These are phyloP conservation scores for Pythium aristosporum DNA, from an alignment of 352 stramenopile genomes.

Conservation along the genomic window DNA sequence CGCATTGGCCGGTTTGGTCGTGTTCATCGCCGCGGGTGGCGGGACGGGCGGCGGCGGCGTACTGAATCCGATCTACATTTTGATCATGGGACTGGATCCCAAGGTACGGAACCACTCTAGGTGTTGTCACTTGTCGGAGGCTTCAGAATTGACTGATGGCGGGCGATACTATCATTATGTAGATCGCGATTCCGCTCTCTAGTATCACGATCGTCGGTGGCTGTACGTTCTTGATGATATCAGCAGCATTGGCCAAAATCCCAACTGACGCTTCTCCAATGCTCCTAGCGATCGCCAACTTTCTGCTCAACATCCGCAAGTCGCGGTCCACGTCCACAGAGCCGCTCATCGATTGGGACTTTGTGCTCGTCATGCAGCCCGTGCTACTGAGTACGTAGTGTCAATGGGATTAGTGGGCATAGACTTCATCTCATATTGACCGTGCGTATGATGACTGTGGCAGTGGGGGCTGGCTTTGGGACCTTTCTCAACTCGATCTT, in stretches of 20 bases:
- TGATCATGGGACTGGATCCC: slow-evolving; percentile 91
- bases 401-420: background rate
- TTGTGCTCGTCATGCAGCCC: slow-evolving; percentile 97
- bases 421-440: background rate
- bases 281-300: slow-evolving; percentile 87
- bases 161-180: background rate
- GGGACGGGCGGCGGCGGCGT: slow-evolving; percentile 93
- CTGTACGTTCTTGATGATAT: slow-evolving; percentile 6
- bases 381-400: slow-evolving; percentile 64
- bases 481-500: slow-evolving; percentile 92
- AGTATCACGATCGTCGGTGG: slow-evolving; percentile 95
- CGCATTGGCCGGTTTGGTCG: slow-evolving; percentile 50
- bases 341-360: slow-evolving; percentile 96
- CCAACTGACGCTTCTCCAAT: slow-evolving; percentile 1
- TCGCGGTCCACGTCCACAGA: slow-evolving; percentile 85
- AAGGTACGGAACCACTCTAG: slow-evolving; percentile 45
- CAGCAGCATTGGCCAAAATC: too few species aligned
- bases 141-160: background rate
- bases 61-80: slow-evolving; percentile 95
- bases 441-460: background rate
- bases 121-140: background rate
- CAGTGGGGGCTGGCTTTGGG: slow-evolving; percentile 71
- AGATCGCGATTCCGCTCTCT: slow-evolving; percentile 93
- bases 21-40: slow-evolving; percentile 86
- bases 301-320: slow-evolving; percentile 89